phyloP scores from a whole-genome alignment of 495 filamentous ascomycete species.

The Aspergillus sclerotiicarbonarius region DNA sequence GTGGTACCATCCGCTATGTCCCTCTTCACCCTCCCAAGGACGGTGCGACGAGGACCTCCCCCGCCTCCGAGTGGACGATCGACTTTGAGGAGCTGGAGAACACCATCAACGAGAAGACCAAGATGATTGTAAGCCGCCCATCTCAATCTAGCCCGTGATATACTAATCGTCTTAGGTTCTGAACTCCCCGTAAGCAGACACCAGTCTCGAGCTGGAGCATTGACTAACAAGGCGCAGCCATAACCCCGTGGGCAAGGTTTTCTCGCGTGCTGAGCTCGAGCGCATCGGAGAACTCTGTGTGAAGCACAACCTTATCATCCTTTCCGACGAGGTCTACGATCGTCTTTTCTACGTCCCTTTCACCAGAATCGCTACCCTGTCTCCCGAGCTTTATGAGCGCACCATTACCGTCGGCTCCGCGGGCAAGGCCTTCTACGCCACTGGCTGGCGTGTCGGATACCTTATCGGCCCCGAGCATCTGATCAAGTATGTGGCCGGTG shows the following conservation, averaged over 20 bases:
- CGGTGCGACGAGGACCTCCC: conserved; percentile 73
- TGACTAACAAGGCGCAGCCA: conserved; percentile 51
- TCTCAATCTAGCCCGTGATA: not conserved
- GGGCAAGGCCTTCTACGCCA: conserved; percentile 97
- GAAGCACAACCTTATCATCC: conserved; percentile 90
- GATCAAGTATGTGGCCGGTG: conserved; percentile 88
- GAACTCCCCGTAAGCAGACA: conserved; percentile 40
- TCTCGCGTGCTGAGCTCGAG: conserved; percentile 76
- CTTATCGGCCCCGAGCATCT: conserved; percentile 84
- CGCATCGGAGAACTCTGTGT: conserved; percentile 87
- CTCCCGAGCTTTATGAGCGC: conserved; percentile 77
- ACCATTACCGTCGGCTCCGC: conserved; percentile 93
- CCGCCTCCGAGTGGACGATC: conserved; percentile 84
- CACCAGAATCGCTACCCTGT: conserved; percentile 85
- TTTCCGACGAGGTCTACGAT: conserved; percentile 96
- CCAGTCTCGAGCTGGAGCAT: not conserved
- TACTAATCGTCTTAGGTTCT: conserved; percentile 33
- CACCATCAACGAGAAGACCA: conserved; percentile 80
- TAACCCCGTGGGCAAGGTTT: conserved; percentile 96
- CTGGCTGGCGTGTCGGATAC: conserved; percentile 96
- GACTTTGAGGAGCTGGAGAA: conserved; percentile 80
- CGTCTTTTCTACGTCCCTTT: conserved; percentile 93
- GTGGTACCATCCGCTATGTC: conserved; percentile 90
- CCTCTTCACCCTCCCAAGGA: conserved; percentile 88
- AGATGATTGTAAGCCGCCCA: conserved; percentile 77